These are phyloP conservation scores for barley (Hordeum vulgare) DNA, from an alignment of 176 grass and related monocot species.

Conservation along the genomic window DNA sequence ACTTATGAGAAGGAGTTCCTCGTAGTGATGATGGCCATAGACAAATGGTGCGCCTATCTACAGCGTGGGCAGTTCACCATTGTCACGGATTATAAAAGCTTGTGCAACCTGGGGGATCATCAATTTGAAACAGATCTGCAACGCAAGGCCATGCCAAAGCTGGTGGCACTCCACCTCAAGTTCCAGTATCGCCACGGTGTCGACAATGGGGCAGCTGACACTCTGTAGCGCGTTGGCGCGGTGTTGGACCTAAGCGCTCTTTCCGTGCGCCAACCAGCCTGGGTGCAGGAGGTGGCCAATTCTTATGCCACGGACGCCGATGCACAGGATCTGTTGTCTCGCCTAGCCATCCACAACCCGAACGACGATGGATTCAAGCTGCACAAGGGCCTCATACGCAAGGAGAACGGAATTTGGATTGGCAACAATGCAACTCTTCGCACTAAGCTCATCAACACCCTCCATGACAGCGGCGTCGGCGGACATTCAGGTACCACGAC, in stretches of 20 bases:
- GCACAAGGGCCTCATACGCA: background rate
- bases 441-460: background rate
- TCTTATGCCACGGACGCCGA: too few species aligned
- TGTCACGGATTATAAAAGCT: background rate
- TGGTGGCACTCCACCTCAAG: background rate
- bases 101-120: background rate
- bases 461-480: background rate
- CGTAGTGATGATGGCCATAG: background rate
- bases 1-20: background rate
- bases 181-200: too few species aligned
- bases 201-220: too few species aligned
- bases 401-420: background rate
- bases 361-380: background rate
- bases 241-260: background rate
- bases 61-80: background rate
- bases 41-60: background rate
- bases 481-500: background rate
- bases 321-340: too few species aligned
- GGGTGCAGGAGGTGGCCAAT: background rate
- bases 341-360: too few species aligned
- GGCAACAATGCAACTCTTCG: background rate
- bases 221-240: background rate
- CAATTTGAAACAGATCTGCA: background rate
- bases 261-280: too few species aligned
- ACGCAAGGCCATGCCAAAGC: background rate